Evolutionary conservation across 768 basidiomycete species (phyloP), one percentile per base, ranked within the genome.

Genomic region (Phaffia australis): DNA sequence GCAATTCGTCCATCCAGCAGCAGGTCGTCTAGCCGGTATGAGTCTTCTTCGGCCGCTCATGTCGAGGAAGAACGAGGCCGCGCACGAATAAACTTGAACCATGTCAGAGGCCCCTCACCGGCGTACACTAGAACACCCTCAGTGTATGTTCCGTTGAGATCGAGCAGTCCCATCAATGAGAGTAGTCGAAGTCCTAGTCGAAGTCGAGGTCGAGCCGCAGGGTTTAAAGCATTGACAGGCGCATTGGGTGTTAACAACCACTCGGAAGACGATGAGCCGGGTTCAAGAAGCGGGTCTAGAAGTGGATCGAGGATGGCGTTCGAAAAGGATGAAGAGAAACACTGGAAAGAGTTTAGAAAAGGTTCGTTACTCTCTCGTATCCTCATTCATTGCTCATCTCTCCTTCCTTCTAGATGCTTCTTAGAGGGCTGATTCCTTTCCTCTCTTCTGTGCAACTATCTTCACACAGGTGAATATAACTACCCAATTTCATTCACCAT

Each of bases 401-500:
- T 42, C 27, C 57, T 3, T 58, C 7, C 30, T 19, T 42, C 6
- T 35, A n/a, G n/a, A 35, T 19, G 56, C 19, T 30, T n/a, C 16
- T n/a, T 29, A 32, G n/a, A 56, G 27, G 23, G 47, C 48, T 50
- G 14, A 30, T 23, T 60, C n/a, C 62, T 21, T 16, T 19, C 63
- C 47, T 64, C n/a, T 27, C 48, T 58, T 25, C 67, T 63, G 15
- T 27, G 29, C 50, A 18, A 4, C 47, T 35, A 11, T 42, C 11
- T 42, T 11, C 11, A 11, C 35, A 42, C 71, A 88, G 92, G 92
- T 23, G 87, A 84, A 6, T 97, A 98, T 75, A 89, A 87, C 21
- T 98, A 90, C 76, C 94, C 94, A 2, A 87, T 99, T 72, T 88
- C 88, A 18, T 92, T 97, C 75, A 80, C 85, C 21, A 85, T 99